Evolutionary conservation across 1,284 basidiomycete species (phyloP), one percentile per base, ranked within the genome.

Genomic region (Papiliotrema terrestris): DNA sequence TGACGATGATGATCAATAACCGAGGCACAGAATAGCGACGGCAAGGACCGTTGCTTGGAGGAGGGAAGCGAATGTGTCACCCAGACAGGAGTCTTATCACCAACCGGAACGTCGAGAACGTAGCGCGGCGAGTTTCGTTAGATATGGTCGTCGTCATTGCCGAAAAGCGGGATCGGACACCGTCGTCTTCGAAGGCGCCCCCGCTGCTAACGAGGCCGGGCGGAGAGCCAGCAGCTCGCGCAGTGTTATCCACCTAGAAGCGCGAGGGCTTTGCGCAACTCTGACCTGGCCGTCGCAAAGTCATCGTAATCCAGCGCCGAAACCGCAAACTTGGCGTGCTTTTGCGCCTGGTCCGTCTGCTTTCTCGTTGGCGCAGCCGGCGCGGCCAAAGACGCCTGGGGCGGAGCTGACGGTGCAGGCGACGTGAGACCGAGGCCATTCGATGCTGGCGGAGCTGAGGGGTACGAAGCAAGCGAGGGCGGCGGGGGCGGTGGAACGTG

Each of bases 231-330:
- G n/a, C n/a, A n/a, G n/a, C n/a, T n/a, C n/a, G n/a, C n/a, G n/a
- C n/a, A n/a, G n/a, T n/a, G n/a, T n/a, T 50, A 69, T 36, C 66
- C 66, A 5, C 86, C 89, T n/a, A 95, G 78, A 55, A 86, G 76
- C 36, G 79, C 81, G 61, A 95, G 77, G 19, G 92, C 92, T 36
- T 83, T 80, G 60, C 83, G 80, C 61, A 96, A 75, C 75, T 96
- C 89, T 69, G 83, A 86, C 65, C 83, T 80, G 22, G 92, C 92
- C 62, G 88, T 87, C 62, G 88, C 87, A 15, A 81, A 80, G 73
- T 97, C 93, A 69, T 96, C 93, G 71, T 92, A 97, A 68, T 96
- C 91, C 55, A 97, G 78, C 19, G 93, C 85, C 20, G 89, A 91
- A 57, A 95, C 91, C 8, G 93, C 93, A 77, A 87, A 95, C 52